A percentile compares a stretch with the other conserved stretches of the same genome.
These are phyloP conservation scores for Arthrobotrys megalospora DNA, from an alignment of 2,329 filamentous ascomycete genomes.

Conservation along the genomic window DNA sequence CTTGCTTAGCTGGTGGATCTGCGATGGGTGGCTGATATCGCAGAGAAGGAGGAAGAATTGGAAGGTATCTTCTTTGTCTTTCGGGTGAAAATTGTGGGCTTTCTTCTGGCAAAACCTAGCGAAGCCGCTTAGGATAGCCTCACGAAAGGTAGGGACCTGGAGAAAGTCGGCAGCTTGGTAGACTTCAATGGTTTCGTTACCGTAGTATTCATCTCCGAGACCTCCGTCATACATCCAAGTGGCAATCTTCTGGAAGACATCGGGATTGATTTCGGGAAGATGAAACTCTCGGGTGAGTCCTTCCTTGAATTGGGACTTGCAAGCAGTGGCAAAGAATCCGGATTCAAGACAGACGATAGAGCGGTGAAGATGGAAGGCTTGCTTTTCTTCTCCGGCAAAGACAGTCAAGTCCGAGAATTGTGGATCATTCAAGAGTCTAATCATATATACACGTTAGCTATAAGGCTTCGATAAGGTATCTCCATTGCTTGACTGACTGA, in stretches of 20 bases:
- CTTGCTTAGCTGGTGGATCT: too few species aligned
- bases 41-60: too few species aligned
- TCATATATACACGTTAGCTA: too few species aligned
- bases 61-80: too few species aligned
- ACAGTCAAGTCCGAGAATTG: constrained; percentile 43
- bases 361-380: constrained; percentile 3
- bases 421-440: neutral
- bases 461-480: too few species aligned
- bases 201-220: neutral
- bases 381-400: constrained; percentile 3
- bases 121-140: too few species aligned
- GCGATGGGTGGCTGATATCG: too few species aligned
- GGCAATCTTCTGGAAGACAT: neutral
- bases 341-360: neutral
- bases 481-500: too few species aligned
- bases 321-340: constrained; percentile 13
- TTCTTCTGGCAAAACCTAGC: too few species aligned
- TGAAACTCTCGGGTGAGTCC: neutral
- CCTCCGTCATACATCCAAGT: constrained; percentile 8
- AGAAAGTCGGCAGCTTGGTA: neutral
- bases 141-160: neutral
- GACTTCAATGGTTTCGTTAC: neutral
- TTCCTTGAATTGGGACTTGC: constrained; percentile 4
- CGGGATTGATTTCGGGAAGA: constrained; percentile 3
- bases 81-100: too few species aligned